Evolutionary conservation across 768 basidiomycete species (phyloP).

Genomic region (Leccinum sublutescens): DNA sequence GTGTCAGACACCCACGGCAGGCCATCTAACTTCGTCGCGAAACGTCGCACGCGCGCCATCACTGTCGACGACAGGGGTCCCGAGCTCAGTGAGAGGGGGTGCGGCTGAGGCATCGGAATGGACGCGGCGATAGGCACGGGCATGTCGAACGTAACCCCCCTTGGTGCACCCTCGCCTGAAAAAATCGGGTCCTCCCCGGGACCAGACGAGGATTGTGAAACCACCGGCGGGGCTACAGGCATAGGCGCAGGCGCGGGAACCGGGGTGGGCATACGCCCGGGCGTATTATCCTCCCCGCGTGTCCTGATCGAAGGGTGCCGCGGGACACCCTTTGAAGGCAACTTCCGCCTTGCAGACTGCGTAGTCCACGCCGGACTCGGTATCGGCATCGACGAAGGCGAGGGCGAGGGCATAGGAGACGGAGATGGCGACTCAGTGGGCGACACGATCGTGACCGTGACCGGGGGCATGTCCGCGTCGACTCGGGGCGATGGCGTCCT

Average conservation of each 20-base stretch:
- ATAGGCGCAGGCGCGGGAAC: neutral
- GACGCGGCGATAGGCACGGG: conserved; percentile 6
- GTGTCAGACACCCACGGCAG: conserved; percentile 45
- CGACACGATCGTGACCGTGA: conserved; percentile 19
- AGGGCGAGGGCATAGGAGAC: neutral
- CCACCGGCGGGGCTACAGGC: neutral
- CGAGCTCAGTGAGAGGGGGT: neutral
- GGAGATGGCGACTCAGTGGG: conserved; percentile 15
- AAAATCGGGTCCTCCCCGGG: neutral
- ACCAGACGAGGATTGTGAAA: neutral
- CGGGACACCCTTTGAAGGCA: neutral
- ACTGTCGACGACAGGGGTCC: conserved; percentile 18
- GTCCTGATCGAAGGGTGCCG: neutral
- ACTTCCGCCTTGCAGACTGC: conserved; percentile 1
- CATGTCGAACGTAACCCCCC: neutral
- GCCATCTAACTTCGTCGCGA: conserved; percentile 35
- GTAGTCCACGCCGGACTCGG: neutral
- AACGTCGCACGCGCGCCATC: conserved; percentile 35
- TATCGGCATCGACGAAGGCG: neutral
- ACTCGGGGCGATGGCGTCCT: neutral
- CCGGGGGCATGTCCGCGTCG: neutral
- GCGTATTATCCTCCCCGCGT: neutral
- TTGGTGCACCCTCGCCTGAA: neutral
- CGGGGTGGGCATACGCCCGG: neutral
- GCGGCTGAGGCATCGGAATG: neutral